Percentiles rank a stretch among this genome's conserved stretches.
phyloP scores from a whole-genome alignment of 2,329 filamentous ascomycete species.

The Colletotrichum sp. region DNA sequence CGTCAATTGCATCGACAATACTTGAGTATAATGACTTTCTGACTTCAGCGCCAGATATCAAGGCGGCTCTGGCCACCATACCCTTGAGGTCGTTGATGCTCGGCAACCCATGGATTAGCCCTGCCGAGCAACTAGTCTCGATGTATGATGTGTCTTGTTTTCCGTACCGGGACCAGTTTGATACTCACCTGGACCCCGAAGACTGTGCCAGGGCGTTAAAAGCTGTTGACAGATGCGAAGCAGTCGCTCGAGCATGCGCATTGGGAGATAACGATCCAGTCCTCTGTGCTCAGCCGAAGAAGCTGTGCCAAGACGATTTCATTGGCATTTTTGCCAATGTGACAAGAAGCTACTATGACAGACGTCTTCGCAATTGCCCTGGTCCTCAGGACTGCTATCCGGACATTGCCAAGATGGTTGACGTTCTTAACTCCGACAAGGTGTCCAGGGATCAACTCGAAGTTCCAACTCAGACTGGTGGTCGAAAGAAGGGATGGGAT shows the following conservation, averaged over 20 bases:
- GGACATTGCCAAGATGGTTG: background rate
- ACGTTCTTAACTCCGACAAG: background rate
- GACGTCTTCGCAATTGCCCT: background rate
- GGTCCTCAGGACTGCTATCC: background rate
- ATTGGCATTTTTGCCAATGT: background rate
- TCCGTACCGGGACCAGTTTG: background rate
- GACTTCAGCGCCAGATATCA: background rate
- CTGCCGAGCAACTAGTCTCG: background rate
- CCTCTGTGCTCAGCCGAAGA: background rate
- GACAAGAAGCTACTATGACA: background rate
- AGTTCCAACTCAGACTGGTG: background rate
- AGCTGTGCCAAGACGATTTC: background rate
- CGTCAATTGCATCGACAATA: background rate
- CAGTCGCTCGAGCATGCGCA: background rate
- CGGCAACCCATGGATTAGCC: background rate
- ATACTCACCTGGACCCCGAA: background rate
- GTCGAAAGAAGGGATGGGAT: background rate
- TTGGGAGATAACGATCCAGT: background rate
- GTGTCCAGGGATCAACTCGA: background rate
- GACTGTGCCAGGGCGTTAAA: background rate
- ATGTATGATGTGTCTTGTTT: constrained; percentile 4
- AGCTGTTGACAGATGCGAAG: background rate
- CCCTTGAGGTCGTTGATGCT: background rate
- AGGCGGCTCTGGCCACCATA: background rate
- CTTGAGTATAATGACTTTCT: background rate